Conservation (phyloP, 2,329 filamentous ascomycete species). For the Harringtonia lauricola region DNA sequence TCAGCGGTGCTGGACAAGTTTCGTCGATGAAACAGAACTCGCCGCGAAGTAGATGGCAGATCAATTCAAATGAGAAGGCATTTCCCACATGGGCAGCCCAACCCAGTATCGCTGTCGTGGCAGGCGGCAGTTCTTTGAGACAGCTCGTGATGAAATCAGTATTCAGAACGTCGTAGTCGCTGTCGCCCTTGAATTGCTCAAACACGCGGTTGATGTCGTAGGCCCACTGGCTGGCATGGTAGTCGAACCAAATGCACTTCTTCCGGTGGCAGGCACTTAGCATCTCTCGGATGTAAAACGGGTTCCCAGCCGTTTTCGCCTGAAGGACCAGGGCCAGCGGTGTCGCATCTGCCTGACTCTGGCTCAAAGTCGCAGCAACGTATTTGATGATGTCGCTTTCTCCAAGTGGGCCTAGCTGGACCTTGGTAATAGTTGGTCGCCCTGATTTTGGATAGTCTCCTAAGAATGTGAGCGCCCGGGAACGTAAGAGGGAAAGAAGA, state of each 20-base stretch:
- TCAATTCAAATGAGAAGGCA: conserved; percentile 71
- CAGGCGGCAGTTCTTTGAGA: conserved; percentile 61
- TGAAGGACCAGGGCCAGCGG: conserved; percentile 76
- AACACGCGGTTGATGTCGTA: conserved; percentile 82
- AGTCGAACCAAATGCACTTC: conserved; percentile 85
- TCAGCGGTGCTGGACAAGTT: conserved; percentile 14
- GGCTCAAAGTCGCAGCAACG: conserved; percentile 70
- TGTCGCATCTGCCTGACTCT: conserved; percentile 58
- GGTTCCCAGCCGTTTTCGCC: conserved; percentile 79
- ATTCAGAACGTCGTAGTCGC: conserved; percentile 69
- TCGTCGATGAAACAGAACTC: conserved; percentile 55
- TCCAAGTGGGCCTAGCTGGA: conserved; percentile 60
- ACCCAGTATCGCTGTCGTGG: conserved; percentile 67
- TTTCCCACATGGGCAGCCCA: conserved; percentile 81
- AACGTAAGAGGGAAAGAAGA: not conserved
- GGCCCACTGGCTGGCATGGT: conserved; percentile 70
- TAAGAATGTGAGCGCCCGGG: not conserved
- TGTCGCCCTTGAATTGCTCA: conserved; percentile 68
- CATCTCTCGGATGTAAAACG: conserved; percentile 88
- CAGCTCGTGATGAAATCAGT: conserved; percentile 73
- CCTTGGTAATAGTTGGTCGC: conserved; percentile 51
- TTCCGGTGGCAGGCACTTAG: conserved; percentile 77
- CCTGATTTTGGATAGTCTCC: conserved; percentile 33
- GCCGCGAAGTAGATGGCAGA: conserved; percentile 65
- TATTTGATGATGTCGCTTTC: conserved; percentile 77